phyloP scores from a whole-genome alignment of 129 eudicot species.

The Apium graveolens region DNA sequence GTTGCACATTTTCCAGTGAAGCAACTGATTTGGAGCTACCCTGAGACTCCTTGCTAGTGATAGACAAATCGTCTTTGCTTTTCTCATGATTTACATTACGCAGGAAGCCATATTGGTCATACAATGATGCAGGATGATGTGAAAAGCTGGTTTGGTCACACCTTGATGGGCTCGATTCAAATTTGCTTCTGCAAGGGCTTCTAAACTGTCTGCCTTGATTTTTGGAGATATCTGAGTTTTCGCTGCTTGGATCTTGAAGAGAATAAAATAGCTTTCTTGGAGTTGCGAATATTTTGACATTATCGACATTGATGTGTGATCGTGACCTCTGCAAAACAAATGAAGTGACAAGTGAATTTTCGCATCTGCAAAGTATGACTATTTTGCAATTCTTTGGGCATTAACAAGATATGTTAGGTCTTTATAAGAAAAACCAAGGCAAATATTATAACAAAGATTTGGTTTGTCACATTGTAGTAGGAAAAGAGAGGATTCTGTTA shows the following conservation, averaged over 20 bases:
- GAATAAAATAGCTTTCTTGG: conserved; percentile 69
- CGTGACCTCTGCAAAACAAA: conserved; percentile 39
- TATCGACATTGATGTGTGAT: conserved; percentile 45
- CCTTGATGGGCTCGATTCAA: conserved; percentile 33
- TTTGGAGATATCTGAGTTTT: conserved; percentile 27
- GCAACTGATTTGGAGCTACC: conserved; percentile 58
- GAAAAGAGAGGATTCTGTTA: neutral
- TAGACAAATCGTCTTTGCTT: conserved; percentile 19
- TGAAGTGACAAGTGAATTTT: neutral
- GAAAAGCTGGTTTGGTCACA: conserved; percentile 28
- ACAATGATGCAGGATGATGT: conserved; percentile 26
- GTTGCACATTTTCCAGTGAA: conserved; percentile 35
- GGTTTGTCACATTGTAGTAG: neutral
- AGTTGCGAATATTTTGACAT: conserved; percentile 52
- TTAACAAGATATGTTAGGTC: neutral
- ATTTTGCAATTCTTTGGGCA: neutral
- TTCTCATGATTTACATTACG: conserved; percentile 22
- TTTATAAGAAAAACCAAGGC: neutral
- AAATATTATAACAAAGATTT: neutral
- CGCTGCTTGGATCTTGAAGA: conserved; percentile 62
- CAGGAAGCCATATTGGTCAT: conserved; percentile 30
- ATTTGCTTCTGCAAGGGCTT: conserved; percentile 39
- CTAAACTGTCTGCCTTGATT: conserved; percentile 40
- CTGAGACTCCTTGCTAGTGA: conserved; percentile 27
- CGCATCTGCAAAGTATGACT: neutral